Conservation (phyloP, 768 basidiomycete genomes). For the Lactarius psammicola region DNA sequence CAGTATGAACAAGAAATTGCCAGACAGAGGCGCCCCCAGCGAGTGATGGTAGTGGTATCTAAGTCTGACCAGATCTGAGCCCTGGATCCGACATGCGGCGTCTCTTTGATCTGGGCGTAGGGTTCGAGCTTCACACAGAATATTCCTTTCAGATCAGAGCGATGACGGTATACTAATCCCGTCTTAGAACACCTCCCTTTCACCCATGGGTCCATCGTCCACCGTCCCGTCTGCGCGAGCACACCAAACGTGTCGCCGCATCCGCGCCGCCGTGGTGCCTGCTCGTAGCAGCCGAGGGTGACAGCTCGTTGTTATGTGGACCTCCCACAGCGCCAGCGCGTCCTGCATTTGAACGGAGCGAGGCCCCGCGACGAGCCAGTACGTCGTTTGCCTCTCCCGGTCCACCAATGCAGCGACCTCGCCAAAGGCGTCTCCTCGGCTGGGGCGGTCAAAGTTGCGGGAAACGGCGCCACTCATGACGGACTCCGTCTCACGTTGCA, state of each 20-base stretch:
- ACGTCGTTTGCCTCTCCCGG: neutral
- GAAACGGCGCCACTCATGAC: neutral
- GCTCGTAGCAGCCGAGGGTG: neutral
- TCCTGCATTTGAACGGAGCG: neutral
- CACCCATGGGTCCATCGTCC: neutral
- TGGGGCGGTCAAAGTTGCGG: neutral
- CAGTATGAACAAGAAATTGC: too few species aligned
- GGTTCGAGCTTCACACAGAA: neutral
- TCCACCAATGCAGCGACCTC: neutral
- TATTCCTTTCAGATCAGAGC: neutral
- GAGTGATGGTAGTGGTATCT: too few species aligned
- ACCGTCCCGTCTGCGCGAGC: neutral
- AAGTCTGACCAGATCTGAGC: too few species aligned
- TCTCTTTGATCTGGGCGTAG: too few species aligned
- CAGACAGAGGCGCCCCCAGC: too few species aligned
- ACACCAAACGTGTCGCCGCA: neutral
- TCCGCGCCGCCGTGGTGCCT: neutral
- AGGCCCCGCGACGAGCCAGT: neutral
- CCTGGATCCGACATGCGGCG: too few species aligned
- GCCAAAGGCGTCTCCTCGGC: too few species aligned
- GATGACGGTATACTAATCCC: neutral
- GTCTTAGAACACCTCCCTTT: constrained; percentile 2
- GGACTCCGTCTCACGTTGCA: neutral
- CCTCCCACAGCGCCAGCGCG: constrained; percentile 5
- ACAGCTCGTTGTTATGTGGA: constrained; percentile 7